Evolutionary conservation across 768 basidiomycete genomes (phyloP), one percentile per base, ranked within the genome.

Genomic region (Paxillus rubicundulus): DNA sequence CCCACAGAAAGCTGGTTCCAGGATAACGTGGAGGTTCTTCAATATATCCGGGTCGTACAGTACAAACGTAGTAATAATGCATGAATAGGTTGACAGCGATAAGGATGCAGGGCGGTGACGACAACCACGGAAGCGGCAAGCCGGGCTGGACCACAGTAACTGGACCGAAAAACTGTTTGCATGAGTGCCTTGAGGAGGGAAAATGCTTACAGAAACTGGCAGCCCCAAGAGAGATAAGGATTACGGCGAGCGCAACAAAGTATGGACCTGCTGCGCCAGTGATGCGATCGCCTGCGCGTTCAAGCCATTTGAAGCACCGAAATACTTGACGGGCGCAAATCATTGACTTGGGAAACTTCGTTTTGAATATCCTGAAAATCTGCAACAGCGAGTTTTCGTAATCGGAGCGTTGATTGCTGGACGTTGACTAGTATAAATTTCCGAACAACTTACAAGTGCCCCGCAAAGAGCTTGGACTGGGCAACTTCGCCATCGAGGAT

Each of bases 231-330:
- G 76, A 70, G 14, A 94, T 84, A 24, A 98, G 77, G 7, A 84
- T 61, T 49, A 87, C 75, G 4, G 92, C 95, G n/a, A 96, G 74
- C 1, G 73, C 79, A 36, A 98, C 82, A 66, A 98, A 98, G 62
- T 87, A 82, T 0, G 94, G 96, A 0, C 96, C 96, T 28, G 91
- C 94, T 47, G 89, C 87, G 48, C 94, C 92, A 0, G 92, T 97
- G 36, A 96, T 61, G 58, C 79, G 74, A 68, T 97, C 92, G 5
- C 81, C 95, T 45, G 74, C 69, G 48, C 82, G 73, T 72, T 98
- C 94, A 12, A 95, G 66, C 13, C 67, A 69, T 64, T 75, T 82
- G 72, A 84, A 86, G 63, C 85, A 86, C 28, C 75, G 72, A 58
- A 85, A 86, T 46, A 69, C 59, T 13, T 41, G 56, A 24, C 55